These are phyloP conservation scores for Sporothrix brasiliensis DNA, from an alignment of 2,329 filamentous ascomycete species.

Conservation along the genomic window DNA sequence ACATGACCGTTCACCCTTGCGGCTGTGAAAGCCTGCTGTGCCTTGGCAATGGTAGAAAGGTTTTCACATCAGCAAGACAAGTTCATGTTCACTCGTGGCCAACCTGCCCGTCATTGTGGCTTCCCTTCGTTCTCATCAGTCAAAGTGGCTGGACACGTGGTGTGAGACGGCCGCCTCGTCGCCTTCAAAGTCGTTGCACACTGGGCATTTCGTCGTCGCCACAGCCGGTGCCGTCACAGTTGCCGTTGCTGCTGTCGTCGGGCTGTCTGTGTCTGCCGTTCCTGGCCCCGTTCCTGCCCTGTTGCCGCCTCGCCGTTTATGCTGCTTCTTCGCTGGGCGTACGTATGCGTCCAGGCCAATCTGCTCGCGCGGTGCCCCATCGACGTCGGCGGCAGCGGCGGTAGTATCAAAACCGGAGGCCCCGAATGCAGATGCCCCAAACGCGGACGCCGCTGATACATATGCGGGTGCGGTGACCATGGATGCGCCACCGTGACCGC, in stretches of 20 bases:
- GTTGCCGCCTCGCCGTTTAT: slow-evolving; percentile 40
- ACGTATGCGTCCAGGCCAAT: slow-evolving; percentile 57
- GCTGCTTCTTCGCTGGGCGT: slow-evolving; percentile 39
- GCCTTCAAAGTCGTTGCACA: slow-evolving; percentile 67
- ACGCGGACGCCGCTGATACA: background rate
- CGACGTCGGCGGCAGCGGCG: slow-evolving; percentile 13
- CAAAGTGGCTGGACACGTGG: slow-evolving; percentile 66
- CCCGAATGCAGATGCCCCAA: background rate
- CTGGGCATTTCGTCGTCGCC: slow-evolving; percentile 56
- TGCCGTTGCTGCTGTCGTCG: background rate
- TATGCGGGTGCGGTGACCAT: slow-evolving; percentile 17
- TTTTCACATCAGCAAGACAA: background rate
- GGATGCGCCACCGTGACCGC: slow-evolving; percentile 30
- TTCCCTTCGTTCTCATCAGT: slow-evolving; percentile 36
- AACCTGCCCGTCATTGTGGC: background rate
- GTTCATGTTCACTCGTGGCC: too few species aligned
- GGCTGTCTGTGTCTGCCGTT: slow-evolving; percentile 36
- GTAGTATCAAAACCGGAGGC: background rate
- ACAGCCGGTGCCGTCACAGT: background rate
- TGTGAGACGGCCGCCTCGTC: slow-evolving; percentile 69
- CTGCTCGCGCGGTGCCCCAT: slow-evolving; percentile 47
- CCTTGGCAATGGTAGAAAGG: too few species aligned
- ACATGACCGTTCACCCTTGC: too few species aligned
- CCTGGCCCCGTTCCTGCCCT: slow-evolving; percentile 35
- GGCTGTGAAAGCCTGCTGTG: too few species aligned